Conservation (phyloP, 139 green algal genomes). For the Astrephomene gubernaculifera region DNA sequence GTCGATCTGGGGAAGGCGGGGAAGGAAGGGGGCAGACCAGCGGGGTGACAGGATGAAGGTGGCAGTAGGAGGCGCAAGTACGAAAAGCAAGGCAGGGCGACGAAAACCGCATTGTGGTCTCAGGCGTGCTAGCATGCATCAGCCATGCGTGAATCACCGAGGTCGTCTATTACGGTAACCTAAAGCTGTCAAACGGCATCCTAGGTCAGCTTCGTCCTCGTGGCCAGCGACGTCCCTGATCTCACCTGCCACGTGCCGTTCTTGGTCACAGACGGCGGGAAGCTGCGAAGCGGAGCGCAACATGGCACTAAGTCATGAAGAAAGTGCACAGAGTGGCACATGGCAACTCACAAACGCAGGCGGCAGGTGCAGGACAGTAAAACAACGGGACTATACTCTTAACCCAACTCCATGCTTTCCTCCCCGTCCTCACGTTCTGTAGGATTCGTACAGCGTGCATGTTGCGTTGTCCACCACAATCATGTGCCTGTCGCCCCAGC, state of each 20-base stretch:
- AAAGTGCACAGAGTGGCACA: too few relatives aligned
- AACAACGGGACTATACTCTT: too few relatives aligned
- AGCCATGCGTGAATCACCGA: too few relatives aligned
- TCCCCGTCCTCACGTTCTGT: neutral
- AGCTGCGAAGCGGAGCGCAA: conserved; percentile 17
- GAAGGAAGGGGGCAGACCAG: neutral
- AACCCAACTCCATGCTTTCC: neutral
- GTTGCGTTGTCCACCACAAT: conserved; percentile 42
- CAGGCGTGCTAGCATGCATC: neutral
- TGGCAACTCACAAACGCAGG: too few relatives aligned
- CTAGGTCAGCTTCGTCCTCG: too few relatives aligned
- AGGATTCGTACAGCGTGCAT: conserved; percentile 41
- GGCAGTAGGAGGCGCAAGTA: too few relatives aligned
- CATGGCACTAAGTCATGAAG: too few relatives aligned
- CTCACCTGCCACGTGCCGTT: conserved; percentile 21
- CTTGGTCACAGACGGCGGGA: conserved; percentile 16
- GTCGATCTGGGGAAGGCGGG: neutral
- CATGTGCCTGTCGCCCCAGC: conserved; percentile 53
- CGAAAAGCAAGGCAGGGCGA: neutral
- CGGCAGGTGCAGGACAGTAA: neutral
- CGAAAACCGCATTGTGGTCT: neutral
- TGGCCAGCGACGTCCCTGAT: neutral
- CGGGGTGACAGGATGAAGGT: neutral
- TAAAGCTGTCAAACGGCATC: too few relatives aligned
- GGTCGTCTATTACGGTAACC: neutral